A percentile compares a stretch with the other conserved stretches of the same genome.
Conservation (phyloP, 306 rosid species). For the Macrotyloma uniflorum region DNA sequence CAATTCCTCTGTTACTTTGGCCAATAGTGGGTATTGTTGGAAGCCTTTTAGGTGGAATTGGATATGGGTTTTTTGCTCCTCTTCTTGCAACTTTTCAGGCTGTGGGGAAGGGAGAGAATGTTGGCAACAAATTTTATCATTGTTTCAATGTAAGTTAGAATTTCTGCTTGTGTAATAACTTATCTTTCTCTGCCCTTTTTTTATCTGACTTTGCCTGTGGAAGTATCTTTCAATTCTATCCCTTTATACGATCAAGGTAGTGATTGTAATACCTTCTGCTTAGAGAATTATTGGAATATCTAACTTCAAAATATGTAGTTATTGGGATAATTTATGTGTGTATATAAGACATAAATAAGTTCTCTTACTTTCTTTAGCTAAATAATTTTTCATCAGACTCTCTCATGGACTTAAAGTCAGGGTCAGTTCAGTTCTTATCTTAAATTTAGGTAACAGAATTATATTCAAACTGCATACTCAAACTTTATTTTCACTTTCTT, state of each 20-base stretch:
- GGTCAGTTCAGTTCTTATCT: background rate
- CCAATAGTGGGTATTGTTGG: slow-evolving; percentile 64
- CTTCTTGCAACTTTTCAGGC: slow-evolving; percentile 83
- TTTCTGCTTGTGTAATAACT: slow-evolving; percentile 20
- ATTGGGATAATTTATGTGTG: background rate
- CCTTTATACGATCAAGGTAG: background rate
- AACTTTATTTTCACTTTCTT: background rate
- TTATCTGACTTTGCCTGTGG: background rate
- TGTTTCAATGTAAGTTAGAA: slow-evolving; percentile 60
- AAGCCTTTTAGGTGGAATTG: slow-evolving; percentile 78
- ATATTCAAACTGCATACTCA: background rate
- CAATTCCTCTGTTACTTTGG: slow-evolving; percentile 67
- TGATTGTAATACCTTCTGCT: background rate
- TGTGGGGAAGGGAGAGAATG: slow-evolving; percentile 46
- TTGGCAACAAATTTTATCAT: slow-evolving; percentile 57
- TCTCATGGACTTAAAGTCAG: background rate
- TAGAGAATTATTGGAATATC: background rate
- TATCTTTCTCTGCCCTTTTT: slow-evolving; percentile 16
- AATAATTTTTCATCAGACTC: background rate
- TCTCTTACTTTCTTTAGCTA: background rate
- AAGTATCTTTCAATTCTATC: background rate
- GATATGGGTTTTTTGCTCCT: slow-evolving; percentile 77
- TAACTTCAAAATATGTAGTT: background rate
- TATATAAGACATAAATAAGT: background rate
- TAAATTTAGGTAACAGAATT: background rate